phyloP scores from a whole-genome alignment of 306 rosid genomes.

The Sechiopsis laciniata region DNA sequence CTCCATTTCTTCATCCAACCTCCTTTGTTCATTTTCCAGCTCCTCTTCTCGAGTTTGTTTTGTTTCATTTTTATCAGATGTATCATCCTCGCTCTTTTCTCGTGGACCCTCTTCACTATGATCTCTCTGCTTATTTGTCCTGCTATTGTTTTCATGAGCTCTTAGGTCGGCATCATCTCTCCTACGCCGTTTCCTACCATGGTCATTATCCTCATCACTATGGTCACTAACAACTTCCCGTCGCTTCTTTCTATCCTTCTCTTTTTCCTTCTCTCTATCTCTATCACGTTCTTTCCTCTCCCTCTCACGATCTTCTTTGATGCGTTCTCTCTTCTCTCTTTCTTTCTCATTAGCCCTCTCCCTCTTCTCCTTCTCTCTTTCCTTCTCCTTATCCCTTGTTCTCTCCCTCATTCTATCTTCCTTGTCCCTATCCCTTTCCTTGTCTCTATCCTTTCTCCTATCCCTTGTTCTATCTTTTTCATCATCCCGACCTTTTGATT shows the following conservation, averaged over 20 bases:
- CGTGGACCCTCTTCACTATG: slow-evolving; percentile 49
- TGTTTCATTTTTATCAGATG: slow-evolving; percentile 38
- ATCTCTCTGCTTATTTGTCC: slow-evolving; percentile 44
- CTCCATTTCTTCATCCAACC: slow-evolving; percentile 88
- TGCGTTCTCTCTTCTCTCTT: slow-evolving; percentile 36
- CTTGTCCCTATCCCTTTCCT: slow-evolving; percentile 28
- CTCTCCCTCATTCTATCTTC: slow-evolving; percentile 26
- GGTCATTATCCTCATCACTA: slow-evolving; percentile 59
- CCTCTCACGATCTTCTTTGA: slow-evolving; percentile 40
- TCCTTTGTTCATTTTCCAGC: slow-evolving; percentile 69
- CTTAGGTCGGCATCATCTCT: slow-evolving; percentile 52
- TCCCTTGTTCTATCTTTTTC: slow-evolving; percentile 33
- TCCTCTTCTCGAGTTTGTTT: slow-evolving; percentile 62
- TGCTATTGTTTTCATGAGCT: slow-evolving; percentile 44
- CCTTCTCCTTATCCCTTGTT: slow-evolving; percentile 24
- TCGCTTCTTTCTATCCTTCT: slow-evolving; percentile 41
- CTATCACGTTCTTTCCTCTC: slow-evolving; percentile 36
- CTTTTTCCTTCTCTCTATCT: slow-evolving; percentile 37
- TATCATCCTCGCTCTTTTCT: slow-evolving; percentile 45
- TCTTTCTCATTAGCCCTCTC: slow-evolving; percentile 32
- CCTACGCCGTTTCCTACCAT: slow-evolving; percentile 53
- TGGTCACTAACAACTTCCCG: slow-evolving; percentile 56
- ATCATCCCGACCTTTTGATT: slow-evolving; percentile 20
- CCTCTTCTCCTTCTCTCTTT: slow-evolving; percentile 30
- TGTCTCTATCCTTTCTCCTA: slow-evolving; percentile 33